Evolutionary conservation across 2,329 filamentous ascomycete genomes (phyloP).

Genomic region (Fusarium sp.): DNA sequence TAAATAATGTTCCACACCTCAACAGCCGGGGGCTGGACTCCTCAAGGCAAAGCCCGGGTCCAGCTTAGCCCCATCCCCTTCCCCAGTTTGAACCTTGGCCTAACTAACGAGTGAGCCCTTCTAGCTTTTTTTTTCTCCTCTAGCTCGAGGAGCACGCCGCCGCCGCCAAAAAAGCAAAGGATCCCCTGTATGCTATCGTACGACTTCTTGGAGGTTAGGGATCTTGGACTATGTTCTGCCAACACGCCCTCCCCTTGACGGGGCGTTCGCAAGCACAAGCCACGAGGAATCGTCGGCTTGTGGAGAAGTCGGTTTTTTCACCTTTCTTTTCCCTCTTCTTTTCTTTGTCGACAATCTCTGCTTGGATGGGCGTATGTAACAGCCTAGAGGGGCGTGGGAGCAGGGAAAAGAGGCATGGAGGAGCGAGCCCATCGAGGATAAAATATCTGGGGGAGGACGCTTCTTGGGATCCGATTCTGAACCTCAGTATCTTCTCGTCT

Average conservation of each 20-base stretch:
- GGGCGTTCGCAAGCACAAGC: not conserved
- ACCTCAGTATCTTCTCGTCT: conserved; percentile 13
- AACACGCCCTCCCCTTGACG: conserved; percentile 13
- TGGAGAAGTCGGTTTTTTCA: conserved; percentile 36
- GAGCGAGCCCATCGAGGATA: conserved; percentile 30
- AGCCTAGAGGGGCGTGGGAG: conserved; percentile 26
- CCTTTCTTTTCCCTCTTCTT: conserved; percentile 23
- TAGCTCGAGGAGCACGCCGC: conserved; percentile 24
- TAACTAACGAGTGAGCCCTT: not conserved
- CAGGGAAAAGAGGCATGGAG: conserved; percentile 12
- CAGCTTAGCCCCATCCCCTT: conserved; percentile 12
- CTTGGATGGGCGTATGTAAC: conserved; percentile 19
- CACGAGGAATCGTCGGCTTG: conserved; percentile 44
- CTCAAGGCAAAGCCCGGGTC: conserved; percentile 15
- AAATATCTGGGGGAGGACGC: conserved; percentile 35
- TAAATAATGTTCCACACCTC: not conserved
- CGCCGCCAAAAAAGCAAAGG: conserved; percentile 27
- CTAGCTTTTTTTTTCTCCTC: not conserved
- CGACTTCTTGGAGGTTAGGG: conserved; percentile 37
- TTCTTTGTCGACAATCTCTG: conserved; percentile 30
- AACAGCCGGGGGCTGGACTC: conserved; percentile 2
- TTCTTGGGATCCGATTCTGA: not conserved
- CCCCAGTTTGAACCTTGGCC: conserved; percentile 2
- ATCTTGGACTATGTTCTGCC: conserved; percentile 14
- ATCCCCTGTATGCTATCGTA: conserved; percentile 37